A percentile compares a stretch with the other conserved stretches of the same genome.
Evolutionary conservation across 1,139 yeast species (phyloP).

Genomic region (Sugiyamaella novakii): DNA sequence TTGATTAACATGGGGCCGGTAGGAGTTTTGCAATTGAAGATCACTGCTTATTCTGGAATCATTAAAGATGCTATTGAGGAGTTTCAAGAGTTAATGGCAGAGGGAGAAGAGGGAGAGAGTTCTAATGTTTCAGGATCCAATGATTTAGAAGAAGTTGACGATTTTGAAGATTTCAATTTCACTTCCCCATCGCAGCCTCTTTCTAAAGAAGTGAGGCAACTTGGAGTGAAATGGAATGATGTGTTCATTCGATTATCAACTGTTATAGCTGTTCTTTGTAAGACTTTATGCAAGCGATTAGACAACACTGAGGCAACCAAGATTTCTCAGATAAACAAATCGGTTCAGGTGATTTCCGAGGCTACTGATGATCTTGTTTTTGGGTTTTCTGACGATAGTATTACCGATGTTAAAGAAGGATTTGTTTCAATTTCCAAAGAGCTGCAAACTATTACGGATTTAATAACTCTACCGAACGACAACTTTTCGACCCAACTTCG

Average conservation of each 20-base stretch:
- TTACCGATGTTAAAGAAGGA: constrained; percentile 13
- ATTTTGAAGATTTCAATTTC: constrained; percentile 12
- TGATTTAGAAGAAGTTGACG: constrained; percentile 5
- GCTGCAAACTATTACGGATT: constrained; percentile 6
- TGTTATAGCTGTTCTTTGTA: constrained; percentile 8
- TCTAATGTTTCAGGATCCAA: not conserved
- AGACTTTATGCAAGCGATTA: constrained; percentile 9
- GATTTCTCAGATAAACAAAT: constrained; percentile 1
- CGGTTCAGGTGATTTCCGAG: constrained; percentile 7
- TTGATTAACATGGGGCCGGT: constrained; percentile 13
- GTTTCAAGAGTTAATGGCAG: constrained; percentile 14
- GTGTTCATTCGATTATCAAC: constrained; percentile 5
- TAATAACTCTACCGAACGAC: constrained; percentile 6
- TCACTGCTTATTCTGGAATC: constrained; percentile 11
- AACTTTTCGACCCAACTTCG: constrained; percentile 15
- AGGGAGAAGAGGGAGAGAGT: constrained; percentile 12
- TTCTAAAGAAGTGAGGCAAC: constrained; percentile 5
- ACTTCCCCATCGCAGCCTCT: constrained; percentile 1
- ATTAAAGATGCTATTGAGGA: constrained; percentile 19
- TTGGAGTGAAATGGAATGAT: constrained; percentile 9
- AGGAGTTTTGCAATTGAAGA: constrained; percentile 12
- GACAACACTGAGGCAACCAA: constrained; percentile 8
- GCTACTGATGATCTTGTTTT: constrained; percentile 15
- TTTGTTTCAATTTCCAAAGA: constrained; percentile 3
- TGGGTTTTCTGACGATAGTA: constrained; percentile 9